A percentile compares a stretch with the other conserved stretches of the same genome.
These are phyloP conservation scores for Jacaranda copaia DNA, from an alignment of 257 asterid genomes.

Conservation along the genomic window DNA sequence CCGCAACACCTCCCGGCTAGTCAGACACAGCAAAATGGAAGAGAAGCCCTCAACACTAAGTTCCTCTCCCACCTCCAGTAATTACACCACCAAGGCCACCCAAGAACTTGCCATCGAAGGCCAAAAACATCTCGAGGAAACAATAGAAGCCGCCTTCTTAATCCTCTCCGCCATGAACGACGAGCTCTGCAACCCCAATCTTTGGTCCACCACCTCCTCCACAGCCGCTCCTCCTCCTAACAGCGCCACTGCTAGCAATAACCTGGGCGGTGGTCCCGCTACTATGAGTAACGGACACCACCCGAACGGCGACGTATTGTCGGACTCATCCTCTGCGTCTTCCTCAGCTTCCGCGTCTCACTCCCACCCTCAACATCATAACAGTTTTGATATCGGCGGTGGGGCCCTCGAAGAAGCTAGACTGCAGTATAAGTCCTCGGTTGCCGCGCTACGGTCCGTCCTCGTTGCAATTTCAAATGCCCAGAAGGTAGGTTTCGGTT, in stretches of 20 bases:
- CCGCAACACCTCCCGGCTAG: not conserved
- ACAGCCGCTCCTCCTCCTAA: slow-evolving; percentile 30
- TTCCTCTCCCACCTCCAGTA: slow-evolving; percentile 47
- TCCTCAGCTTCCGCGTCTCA: slow-evolving; percentile 62
- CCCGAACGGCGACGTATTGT: slow-evolving; percentile 60
- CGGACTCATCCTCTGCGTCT: slow-evolving; percentile 64
- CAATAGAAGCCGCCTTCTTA: slow-evolving; percentile 74
- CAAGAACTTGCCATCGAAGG: slow-evolving; percentile 76
- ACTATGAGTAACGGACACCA: slow-evolving; percentile 47
- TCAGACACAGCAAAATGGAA: slow-evolving; percentile 46
- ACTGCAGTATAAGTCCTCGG: slow-evolving; percentile 72
- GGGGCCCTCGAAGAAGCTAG: slow-evolving; percentile 94
- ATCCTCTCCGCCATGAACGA: slow-evolving; percentile 88
- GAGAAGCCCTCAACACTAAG: slow-evolving; percentile 49
- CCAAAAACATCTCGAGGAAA: slow-evolving; percentile 72
- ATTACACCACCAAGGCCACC: slow-evolving; percentile 42
- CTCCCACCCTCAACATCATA: slow-evolving; percentile 47
- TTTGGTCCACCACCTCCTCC: slow-evolving; percentile 69
- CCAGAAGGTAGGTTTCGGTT: slow-evolving; percentile 57
- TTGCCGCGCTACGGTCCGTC: slow-evolving; percentile 72
- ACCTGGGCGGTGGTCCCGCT: slow-evolving; percentile 26
- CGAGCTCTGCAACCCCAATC: slow-evolving; percentile 85
- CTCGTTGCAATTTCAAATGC: slow-evolving; percentile 66
- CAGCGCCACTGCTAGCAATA: slow-evolving; percentile 23
- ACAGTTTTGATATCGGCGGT: slow-evolving; percentile 69